Conservation (phyloP, 352 stramenopile species). For the Elongisporangium prolatum region DNA sequence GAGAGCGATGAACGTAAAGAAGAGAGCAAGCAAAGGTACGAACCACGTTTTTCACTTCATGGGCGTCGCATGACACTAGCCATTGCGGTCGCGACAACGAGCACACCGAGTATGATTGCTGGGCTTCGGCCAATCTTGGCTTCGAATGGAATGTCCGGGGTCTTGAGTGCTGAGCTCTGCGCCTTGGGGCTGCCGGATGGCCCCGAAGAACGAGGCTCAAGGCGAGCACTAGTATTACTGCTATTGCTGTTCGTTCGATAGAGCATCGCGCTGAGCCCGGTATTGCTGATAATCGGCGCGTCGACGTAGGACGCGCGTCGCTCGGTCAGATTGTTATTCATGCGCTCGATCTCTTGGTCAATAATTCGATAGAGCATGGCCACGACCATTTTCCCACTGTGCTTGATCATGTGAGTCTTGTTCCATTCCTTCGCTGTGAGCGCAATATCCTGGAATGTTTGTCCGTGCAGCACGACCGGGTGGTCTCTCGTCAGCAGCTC, state of each 20-base stretch:
- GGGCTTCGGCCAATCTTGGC: neutral
- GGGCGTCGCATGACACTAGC: neutral
- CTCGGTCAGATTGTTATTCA: constrained; percentile 24
- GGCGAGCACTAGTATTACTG: neutral
- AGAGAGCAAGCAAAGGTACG: constrained; percentile 2
- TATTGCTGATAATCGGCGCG: constrained; percentile 23
- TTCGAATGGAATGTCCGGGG: neutral
- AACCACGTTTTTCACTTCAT: neutral
- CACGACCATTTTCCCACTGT: constrained; percentile 68
- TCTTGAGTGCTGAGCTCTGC: neutral
- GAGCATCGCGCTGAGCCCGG: neutral
- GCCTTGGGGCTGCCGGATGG: neutral
- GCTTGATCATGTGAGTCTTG: constrained; percentile 83
- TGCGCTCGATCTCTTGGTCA: constrained; percentile 69
- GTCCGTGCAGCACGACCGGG: constrained; percentile 67
- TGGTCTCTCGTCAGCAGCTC: constrained; percentile 50
- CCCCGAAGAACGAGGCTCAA: neutral
- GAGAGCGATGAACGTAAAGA: constrained; percentile 1
- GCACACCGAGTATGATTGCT: neutral
- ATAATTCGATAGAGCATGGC: constrained; percentile 86
- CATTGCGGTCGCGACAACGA: neutral
- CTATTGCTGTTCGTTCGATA: neutral
- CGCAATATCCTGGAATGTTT: constrained; percentile 72
- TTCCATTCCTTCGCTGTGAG: constrained; percentile 58
- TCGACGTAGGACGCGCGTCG: constrained; percentile 7